Evolutionary conservation across 2,329 filamentous ascomycete genomes (phyloP).

Genomic region (Sphaerulina populicola): DNA sequence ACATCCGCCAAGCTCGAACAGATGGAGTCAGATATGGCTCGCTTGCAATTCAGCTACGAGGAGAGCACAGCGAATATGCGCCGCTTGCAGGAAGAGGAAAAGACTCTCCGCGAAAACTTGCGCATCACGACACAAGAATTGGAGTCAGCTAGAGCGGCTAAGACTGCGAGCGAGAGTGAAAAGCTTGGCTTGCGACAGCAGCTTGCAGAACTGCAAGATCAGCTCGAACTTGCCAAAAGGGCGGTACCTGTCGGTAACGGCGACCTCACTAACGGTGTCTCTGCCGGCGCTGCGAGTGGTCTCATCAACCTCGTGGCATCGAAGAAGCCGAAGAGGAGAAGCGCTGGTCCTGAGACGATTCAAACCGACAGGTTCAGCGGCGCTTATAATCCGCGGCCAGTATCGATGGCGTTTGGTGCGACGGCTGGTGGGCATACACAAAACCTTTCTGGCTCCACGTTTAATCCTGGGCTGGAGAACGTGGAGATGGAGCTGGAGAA

Average conservation of each 20-base stretch:
- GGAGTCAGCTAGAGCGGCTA: constrained; percentile 66
- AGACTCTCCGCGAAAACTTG: constrained; percentile 71
- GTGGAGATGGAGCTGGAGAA: constrained; percentile 93
- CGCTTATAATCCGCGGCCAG: constrained; percentile 86
- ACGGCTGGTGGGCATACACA: constrained; percentile 57
- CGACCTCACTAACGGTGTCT: constrained; percentile 54
- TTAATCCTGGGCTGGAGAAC: constrained; percentile 74
- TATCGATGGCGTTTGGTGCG: constrained; percentile 80
- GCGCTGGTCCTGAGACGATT: constrained; percentile 76
- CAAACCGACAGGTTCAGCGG: constrained; percentile 84
- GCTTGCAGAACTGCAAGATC: constrained; percentile 80
- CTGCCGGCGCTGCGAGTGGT: constrained; percentile 53
- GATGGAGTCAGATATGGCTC: constrained; percentile 93
- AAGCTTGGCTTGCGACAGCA: constrained; percentile 80
- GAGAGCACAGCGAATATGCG: constrained; percentile 88
- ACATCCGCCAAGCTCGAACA: constrained; percentile 79
- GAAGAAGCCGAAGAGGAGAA: constrained; percentile 93
- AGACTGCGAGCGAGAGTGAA: constrained; percentile 70
- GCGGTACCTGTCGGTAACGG: constrained; percentile 58
- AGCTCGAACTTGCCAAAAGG: constrained; percentile 78
- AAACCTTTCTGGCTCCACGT: constrained; percentile 64
- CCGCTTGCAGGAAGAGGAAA: constrained; percentile 89
- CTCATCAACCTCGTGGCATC: constrained; percentile 95
- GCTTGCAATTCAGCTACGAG: constrained; percentile 77
- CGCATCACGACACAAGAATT: constrained; percentile 71